Evolutionary conservation across 2,329 filamentous ascomycete genomes (phyloP).

Genomic region (Mariannaea elegans): DNA sequence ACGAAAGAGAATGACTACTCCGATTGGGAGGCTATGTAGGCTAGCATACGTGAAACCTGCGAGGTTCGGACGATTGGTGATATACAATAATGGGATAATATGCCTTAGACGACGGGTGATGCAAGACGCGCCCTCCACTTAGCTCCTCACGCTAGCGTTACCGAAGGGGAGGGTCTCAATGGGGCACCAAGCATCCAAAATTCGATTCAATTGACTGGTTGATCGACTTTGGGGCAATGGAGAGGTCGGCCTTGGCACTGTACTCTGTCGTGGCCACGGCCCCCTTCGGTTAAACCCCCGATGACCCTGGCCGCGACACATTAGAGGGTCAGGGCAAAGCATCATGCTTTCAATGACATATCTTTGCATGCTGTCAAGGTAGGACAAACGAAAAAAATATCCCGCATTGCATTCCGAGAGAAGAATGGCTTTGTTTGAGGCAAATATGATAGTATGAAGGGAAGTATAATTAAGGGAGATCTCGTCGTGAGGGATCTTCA

Average conservation of each 20-base stretch:
- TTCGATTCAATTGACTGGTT: constrained; percentile 6
- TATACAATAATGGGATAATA: constrained; percentile 2
- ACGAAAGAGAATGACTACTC: neutral
- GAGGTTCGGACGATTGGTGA: constrained; percentile 20
- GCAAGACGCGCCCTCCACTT: constrained; percentile 7
- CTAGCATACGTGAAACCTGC: constrained; percentile 2
- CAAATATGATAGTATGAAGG: constrained; percentile 6
- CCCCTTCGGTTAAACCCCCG: neutral
- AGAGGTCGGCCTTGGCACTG: constrained; percentile 1
- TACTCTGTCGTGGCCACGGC: neutral
- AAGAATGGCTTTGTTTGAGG: neutral
- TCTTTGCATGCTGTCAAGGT: neutral
- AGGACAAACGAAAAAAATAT: neutral
- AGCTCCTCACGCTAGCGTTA: neutral
- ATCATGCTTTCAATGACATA: neutral
- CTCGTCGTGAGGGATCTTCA: neutral
- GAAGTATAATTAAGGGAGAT: neutral
- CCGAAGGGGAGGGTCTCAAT: neutral
- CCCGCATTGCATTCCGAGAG: constrained; percentile 11
- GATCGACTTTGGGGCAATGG: constrained; percentile 1
- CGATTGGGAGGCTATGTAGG: neutral
- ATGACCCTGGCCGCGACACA: neutral
- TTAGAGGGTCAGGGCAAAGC: neutral
- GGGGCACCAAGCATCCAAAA: constrained; percentile 17
- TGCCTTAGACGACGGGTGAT: constrained; percentile 13